Percentiles rank a stretch among this genome's conserved stretches.
These are phyloP conservation scores for Ganoderma sp. DNA, from an alignment of 1,284 basidiomycete genomes.

Conservation along the genomic window DNA sequence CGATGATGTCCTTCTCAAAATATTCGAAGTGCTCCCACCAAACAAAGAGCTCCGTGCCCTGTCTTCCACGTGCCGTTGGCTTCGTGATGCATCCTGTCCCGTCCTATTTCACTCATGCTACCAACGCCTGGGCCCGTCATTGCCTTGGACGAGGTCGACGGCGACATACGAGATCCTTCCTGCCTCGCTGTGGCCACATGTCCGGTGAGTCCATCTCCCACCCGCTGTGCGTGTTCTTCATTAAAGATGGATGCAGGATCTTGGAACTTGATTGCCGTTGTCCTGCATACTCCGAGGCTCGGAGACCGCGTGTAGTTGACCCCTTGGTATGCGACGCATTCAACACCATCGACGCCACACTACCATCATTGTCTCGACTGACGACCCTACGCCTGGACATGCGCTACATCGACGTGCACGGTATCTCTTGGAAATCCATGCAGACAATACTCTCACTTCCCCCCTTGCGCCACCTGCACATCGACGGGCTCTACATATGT, in stretches of 20 bases:
- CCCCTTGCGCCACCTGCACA: not conserved
- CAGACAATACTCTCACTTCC: not conserved
- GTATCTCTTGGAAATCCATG: not conserved
- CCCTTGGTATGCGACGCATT: not conserved
- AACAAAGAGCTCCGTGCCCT: not conserved
- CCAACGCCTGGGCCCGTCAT: not conserved
- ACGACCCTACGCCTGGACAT: not conserved
- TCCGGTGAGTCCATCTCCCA: not conserved
- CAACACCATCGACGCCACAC: not conserved
- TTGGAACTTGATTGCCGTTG: too few relatives aligned
- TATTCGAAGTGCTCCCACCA: not conserved
- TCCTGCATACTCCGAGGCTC: too few relatives aligned
- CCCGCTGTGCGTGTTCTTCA: too few relatives aligned
- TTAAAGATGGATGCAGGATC: too few relatives aligned
- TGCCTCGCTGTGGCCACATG: too few relatives aligned
- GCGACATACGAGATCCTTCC: too few relatives aligned
- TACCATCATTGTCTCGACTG: not conserved
- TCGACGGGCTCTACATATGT: not conserved
- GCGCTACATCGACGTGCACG: not conserved
- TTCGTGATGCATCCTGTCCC: not conserved
- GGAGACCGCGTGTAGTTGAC: not conserved
- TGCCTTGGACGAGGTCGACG: too few relatives aligned
- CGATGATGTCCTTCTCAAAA: not conserved
- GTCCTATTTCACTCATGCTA: not conserved
- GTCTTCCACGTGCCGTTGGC: not conserved